phyloP scores from a whole-genome alignment of 208 protist genomes.

The Leishmania lainsoni region DNA sequence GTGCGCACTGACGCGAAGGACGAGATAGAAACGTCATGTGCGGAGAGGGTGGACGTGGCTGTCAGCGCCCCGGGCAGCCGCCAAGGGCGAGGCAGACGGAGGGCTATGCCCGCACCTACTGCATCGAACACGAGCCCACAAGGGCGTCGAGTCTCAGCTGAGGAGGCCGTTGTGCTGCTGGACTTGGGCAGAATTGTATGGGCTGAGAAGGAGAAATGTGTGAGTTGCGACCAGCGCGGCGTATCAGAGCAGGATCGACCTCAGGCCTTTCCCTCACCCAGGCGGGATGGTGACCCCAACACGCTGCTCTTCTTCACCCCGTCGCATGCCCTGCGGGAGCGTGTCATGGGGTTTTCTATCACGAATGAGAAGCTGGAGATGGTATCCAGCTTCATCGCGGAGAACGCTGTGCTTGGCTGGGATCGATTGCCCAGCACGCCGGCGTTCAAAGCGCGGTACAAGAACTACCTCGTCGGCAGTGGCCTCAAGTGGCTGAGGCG shows the following conservation, averaged over 20 bases:
- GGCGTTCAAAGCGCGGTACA: constrained; percentile 31
- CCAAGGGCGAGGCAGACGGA: neutral
- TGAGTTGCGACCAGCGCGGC: neutral
- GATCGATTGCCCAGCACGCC: constrained; percentile 19
- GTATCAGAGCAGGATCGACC: neutral
- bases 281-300: neutral
- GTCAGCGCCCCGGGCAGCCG: neutral
- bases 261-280: neutral
- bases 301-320: constrained; percentile 11
- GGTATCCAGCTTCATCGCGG: constrained; percentile 51
- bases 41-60: neutral
- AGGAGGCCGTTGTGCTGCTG: constrained; percentile 15
- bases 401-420: constrained; percentile 45
- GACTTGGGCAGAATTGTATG: constrained; percentile 12
- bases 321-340: constrained; percentile 24
- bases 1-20: neutral
- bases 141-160: constrained; percentile 2
- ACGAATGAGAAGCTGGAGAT: constrained; percentile 24
- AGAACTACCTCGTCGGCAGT: constrained; percentile 27
- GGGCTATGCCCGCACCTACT: neutral
- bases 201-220: neutral
- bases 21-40: neutral
- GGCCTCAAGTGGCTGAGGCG: constrained; percentile 28
- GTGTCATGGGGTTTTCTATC: constrained; percentile 26
- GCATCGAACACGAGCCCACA: no score